Base-by-base conservation (phyloP, 345 rosid species). In the Dipteronia sinensis region DNA sequence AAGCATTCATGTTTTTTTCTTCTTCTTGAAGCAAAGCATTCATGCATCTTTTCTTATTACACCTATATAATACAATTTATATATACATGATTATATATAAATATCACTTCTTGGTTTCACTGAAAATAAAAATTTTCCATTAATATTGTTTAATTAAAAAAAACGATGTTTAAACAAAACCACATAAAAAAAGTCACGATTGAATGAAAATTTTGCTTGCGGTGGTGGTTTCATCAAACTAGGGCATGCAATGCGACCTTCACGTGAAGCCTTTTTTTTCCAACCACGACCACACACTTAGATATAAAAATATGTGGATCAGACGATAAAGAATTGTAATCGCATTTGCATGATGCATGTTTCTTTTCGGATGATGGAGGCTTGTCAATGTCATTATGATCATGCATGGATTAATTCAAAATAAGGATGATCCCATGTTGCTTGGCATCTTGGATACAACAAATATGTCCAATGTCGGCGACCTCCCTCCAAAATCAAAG, bases 401-500 rank as follows among this genome's bases (percentile, higher is more conserved):
- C 38, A 34, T 34, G 38, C 71, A 47, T 23, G 7, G 67, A 61
- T 42, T 34, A 34, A 3, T 40, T 59, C 16, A 58, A 34, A 58
- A 34, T 20, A 40, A 20, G 22, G 38, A 34, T 34, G 68, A 73
- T 73, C 68, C 76, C 76, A 73, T 46, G 46, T 16, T 74, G 77
- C 29, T 63, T 63, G 61, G 61, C 62, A 63, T 63, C 69, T 47
- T 47, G 29, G 38, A 10, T 19, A 47, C 47, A 65, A 27, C 42
- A 63, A 44, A 12, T 47, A 0, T 12, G 62, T 56, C 62, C 62
- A 56, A 56, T 56, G 71, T 46, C 71, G 76, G 68, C 63, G 49
- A 20, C 23, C 19, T 46, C 0, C 12, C 46, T 74, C 77, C 69
- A 25, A 38, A 17, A 25, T 17, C 44, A 62, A 27, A 63, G 15